Base-by-base conservation (phyloP, 73 alveolate genomes). In the Urostyla sp. region DNA sequence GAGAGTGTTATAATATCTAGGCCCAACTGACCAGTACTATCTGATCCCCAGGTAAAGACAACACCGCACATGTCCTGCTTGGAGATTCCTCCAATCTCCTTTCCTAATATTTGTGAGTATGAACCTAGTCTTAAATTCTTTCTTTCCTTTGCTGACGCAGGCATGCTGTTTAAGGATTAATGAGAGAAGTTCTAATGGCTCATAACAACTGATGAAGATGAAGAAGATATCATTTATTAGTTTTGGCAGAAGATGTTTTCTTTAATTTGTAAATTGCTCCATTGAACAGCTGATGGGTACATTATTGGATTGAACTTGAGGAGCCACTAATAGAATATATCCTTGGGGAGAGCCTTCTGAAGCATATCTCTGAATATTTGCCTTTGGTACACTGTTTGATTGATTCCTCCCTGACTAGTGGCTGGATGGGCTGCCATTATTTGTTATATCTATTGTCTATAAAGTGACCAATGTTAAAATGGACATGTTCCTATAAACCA, bases 21-120 rank as follows among this genome's bases (percentile, higher is more conserved):
- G 10, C 96, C 96, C 0, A 89, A 77, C 53, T 89, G 66, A 13
- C 96, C 96, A 31, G 23, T 21, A 51, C 34, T 45, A 50, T 89
- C 96, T 31, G 96, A 77, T 13, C 96, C 96, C 93, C 89, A 76
- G 0, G 81, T 49, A 59, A 51, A 89, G 23, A 84, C 56, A 20
- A 66, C 72, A 26, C 96, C 96, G 23, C 60, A 2, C 75, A 78
- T 61, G 3, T 89, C 93, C 7, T 63, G 16, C 53, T 77, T 85
- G 32, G 72, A 44, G 21, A 85, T 85, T 0, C 89, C 93, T 45
- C 78, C 75, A 1, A 30, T 63, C 21, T 85, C 93, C 30, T 75
- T 85, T 45, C 75, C 66, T 46, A 85, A 40, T 4, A 85, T 85
- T 45, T 75, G 59, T 20, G 75, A 52, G 38, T 85, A 85, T 15